Conservation (phyloP, 345 rosid genomes). For the Aquilaria yunnanensis region DNA sequence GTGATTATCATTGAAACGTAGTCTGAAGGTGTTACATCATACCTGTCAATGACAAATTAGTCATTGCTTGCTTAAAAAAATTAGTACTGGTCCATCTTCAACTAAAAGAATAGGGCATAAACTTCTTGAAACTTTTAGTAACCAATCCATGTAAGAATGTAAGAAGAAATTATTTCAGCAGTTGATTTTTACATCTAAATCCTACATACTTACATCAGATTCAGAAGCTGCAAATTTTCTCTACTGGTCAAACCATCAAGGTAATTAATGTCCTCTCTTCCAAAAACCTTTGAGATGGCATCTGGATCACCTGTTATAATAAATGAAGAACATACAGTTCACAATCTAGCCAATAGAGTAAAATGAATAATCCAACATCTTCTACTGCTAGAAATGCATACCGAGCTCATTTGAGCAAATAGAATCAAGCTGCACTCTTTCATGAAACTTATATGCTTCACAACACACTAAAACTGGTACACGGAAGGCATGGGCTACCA, state of each 20-base stretch:
- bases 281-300: conserved; percentile 62
- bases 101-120: too few species aligned
- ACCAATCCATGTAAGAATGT: too few species aligned
- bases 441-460: conserved; percentile 93
- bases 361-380: not conserved
- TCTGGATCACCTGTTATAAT: conserved; percentile 76
- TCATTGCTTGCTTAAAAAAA: conserved; percentile 7
- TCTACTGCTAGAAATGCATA: conserved; percentile 27
- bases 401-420: conserved; percentile 95
- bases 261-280: conserved; percentile 57
- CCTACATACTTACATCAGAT: conserved; percentile 49
- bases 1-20: conserved; percentile 87
- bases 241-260: conserved; percentile 47
- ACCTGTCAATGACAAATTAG: conserved; percentile 39
- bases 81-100: not conserved
- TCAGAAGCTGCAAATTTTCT: conserved; percentile 73
- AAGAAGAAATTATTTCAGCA: conserved; percentile 8
- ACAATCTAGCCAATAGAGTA: conserved; percentile 5
- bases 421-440: conserved; percentile 94
- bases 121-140: too few species aligned
- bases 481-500: conserved; percentile 84
- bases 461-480: conserved; percentile 94
- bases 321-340: not conserved
- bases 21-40: conserved; percentile 90
- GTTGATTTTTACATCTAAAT: not conserved